Evolutionary conservation across 202 grass and related monocot species (phyloP), one percentile per base, ranked within the genome.

Genomic region (Zizania palustris): DNA sequence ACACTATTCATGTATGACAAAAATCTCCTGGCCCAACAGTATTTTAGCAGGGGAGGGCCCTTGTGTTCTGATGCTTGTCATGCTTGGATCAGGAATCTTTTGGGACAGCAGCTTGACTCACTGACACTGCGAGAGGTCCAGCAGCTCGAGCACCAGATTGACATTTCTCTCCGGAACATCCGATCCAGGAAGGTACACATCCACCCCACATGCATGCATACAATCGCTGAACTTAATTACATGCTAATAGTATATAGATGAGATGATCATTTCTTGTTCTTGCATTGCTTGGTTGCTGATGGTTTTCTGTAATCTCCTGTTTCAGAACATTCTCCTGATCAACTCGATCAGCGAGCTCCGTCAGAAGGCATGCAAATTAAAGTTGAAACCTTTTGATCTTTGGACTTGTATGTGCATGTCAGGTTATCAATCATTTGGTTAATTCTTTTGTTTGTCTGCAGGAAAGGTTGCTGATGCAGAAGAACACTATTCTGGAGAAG

Each of bases 81-180:
- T 53, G 7, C 14, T 6, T 73, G 63, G 16, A 21, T 55, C 69
- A 92, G 86, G 76, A 81, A 87, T 89, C 86, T 92, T 60, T 86
- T 86, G 90, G 90, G 90, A 19, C 80, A 86, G 63, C 75, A 92
- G 71, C 76, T 92, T 5, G 83, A 89, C 20, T 60, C 83, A 15
- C 69, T 92, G 42, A 80, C 70, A 68, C 54, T 69, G 4, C 81
- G 79, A 70, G 90, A 89, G 64, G 34, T 89, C 19, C 90, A 84
- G 22, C 90, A 89, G 55, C 65, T 92, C 11, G 86, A 92, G 65
- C 67, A 87, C 16, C 90, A 87, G 60, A 85, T 92, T 13, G 72
- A 77, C 45, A 71, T 8, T 33, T 81, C 90, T 45, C 71, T 92
- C 60, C 63, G 53, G 49, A 88, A 69, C 53, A 84, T 89, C 68